These are phyloP conservation scores for Cydonia oblonga DNA, from an alignment of 331 rosid genomes.

Conservation along the genomic window DNA sequence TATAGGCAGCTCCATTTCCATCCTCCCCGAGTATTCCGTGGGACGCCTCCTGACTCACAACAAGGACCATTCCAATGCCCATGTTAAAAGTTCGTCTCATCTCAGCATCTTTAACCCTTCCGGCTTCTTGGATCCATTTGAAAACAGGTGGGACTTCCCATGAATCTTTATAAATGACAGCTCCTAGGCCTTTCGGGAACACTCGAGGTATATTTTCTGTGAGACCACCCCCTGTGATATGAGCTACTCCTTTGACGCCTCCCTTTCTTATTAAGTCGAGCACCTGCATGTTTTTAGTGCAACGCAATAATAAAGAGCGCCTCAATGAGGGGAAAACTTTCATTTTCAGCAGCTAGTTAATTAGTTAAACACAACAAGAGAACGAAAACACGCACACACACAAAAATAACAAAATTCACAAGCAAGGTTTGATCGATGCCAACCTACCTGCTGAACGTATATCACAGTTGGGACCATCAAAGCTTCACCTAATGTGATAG, in stretches of 20 bases:
- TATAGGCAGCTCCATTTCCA: slow-evolving; percentile 7
- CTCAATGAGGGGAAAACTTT: not conserved
- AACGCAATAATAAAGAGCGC: not conserved
- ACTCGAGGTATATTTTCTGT: slow-evolving; percentile 83
- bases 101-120: slow-evolving; percentile 57
- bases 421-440: not conserved
- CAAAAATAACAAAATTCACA: not conserved
- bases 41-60: slow-evolving; percentile 53
- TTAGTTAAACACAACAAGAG: not conserved
- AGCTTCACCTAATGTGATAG: slow-evolving; percentile 63
- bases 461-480: slow-evolving; percentile 79
- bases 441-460: slow-evolving; percentile 68
- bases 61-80: slow-evolving; percentile 91
- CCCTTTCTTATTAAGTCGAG: slow-evolving; percentile 66
- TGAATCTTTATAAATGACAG: slow-evolving; percentile 40
- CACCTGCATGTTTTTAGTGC: slow-evolving; percentile 31
- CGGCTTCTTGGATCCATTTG: slow-evolving; percentile 88
- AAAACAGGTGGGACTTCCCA: slow-evolving; percentile 70
- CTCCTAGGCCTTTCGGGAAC: slow-evolving; percentile 81
- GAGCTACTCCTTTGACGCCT: slow-evolving; percentile 78
- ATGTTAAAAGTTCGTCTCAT: slow-evolving; percentile 81
- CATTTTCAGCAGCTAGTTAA: not conserved
- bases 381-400: not conserved
- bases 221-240: slow-evolving; percentile 86
- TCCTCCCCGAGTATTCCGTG: slow-evolving; percentile 34